Conservation (phyloP, 441 rosid species). For the Rhodomyrtus psidioides region DNA sequence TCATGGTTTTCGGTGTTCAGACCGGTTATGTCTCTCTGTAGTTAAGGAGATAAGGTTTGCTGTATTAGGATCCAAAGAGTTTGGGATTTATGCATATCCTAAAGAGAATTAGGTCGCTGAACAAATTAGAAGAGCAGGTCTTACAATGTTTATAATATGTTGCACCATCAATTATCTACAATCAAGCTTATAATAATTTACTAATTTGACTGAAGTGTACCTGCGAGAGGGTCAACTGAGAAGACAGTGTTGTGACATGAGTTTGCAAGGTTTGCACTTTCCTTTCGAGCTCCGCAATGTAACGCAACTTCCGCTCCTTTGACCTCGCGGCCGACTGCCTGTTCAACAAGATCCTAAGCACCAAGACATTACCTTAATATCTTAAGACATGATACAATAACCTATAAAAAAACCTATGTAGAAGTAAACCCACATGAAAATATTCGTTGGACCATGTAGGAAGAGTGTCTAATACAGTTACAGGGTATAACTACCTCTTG, state of each 20-base stretch:
- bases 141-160: not conserved
- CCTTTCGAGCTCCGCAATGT: not conserved
- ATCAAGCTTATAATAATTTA: not conserved
- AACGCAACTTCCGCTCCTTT: not conserved
- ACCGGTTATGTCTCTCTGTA: not conserved
- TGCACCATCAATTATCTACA: not conserved
- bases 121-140: not conserved
- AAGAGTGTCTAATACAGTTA: not conserved
- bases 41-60: not conserved
- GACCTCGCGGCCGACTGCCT: constrained; percentile 7
- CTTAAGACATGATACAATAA: not conserved
- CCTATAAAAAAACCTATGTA: not conserved
- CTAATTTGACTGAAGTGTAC: not conserved
- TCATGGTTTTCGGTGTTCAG: not conserved
- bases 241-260: not conserved
- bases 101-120: not conserved
- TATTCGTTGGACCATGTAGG: not conserved
- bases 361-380: not conserved
- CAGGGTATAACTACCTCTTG: not conserved
- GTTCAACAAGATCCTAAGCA: not conserved
- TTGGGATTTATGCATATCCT: not conserved
- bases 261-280: not conserved
- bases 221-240: not conserved
- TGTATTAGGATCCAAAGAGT: not conserved
- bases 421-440: not conserved